A percentile compares a stretch with the other conserved stretches of the same genome.
phyloP scores from a whole-genome alignment of 1,139 yeast species.

The Yamadazyma atmosphaerica region DNA sequence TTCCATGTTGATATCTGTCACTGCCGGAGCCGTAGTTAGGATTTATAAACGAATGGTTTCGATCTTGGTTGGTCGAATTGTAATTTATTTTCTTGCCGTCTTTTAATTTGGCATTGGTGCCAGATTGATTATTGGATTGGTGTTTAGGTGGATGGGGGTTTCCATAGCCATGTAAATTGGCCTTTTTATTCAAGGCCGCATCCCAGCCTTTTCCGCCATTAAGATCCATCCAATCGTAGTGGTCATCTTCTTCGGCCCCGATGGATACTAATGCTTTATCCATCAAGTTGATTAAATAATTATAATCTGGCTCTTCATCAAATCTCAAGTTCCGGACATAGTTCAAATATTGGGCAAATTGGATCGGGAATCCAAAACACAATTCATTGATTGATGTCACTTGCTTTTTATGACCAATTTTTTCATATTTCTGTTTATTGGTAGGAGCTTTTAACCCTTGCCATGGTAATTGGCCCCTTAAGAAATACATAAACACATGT shows the following conservation, averaged over 20 bases:
- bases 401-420: conserved; percentile 77
- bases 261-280: conserved; percentile 41
- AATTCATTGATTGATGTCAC: conserved; percentile 68
- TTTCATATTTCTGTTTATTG: conserved; percentile 78
- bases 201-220: conserved; percentile 87
- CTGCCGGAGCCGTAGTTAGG: conserved; percentile 10
- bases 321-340: conserved; percentile 70
- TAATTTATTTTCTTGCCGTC: conserved; percentile 19
- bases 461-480: conserved; percentile 63
- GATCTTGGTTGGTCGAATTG: conserved; percentile 27
- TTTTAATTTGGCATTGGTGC: conserved; percentile 16
- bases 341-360: conserved; percentile 74
- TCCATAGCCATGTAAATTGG: conserved; percentile 79
- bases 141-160: conserved; percentile 61
- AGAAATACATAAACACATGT: conserved; percentile 62
- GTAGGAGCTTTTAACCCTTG: conserved; percentile 71
- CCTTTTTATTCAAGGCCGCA: conserved; percentile 72
- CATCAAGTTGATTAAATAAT: conserved; percentile 42
- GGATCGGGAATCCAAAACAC: conserved; percentile 69
- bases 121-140: conserved; percentile 28
- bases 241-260: conserved; percentile 51
- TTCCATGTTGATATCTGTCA: conserved; percentile 22
- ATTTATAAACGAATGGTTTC: conserved; percentile 19
- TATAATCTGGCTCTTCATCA: conserved; percentile 79
- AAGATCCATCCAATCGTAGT: conserved; percentile 83